Evolutionary conservation across 1,284 basidiomycete genomes (phyloP), one percentile per base, ranked within the genome.

Genomic region (Tetrapyrgos nigripes): DNA sequence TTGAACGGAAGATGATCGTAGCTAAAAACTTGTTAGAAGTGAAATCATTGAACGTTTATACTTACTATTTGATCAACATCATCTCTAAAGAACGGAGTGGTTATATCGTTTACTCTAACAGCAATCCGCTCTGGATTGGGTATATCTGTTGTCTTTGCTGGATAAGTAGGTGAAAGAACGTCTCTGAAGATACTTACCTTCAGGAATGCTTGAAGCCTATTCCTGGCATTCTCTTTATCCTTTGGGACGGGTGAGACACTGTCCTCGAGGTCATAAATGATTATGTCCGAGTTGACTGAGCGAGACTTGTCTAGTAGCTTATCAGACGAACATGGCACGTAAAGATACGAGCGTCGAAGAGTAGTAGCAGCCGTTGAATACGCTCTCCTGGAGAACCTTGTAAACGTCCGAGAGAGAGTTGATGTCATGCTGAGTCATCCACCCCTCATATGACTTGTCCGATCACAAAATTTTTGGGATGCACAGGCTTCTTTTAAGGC

Each of bases 181-280:
- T 29, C 24, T 50, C 17, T 17, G 8, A 50, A 4, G 23, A 43
- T 44, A 73, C 81, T 57, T 68, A 88, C 87, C 29, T 78, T 70
- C 2, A 94, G 74, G 64, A 94, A 91, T 6, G 78, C 74, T 17
- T 74, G 70, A 3, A 95, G 76, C 21, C 85, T 78, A 2, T 71
- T 68, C 60, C 93, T 79, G 0, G 93, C 91, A 51, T 78, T 74
- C 9, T 71, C 70, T 73, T 94, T 95, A 67, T 89, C 85, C 8
- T 68, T 63, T 2, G 76, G 70, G 14, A 78, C 79, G 8, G 89
- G 89, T 4, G 91, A 80, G 0, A 95, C 86, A 58, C 90, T 92
- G 70, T 95, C 93, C 69, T 95, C 93, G 19, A 95, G 79, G 75
- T 95, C 93, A 68, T 93, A 95, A n/a, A 93, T 88, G 29, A 94